Evolutionary conservation across 2,329 filamentous ascomycete species (phyloP).

Genomic region (Pseudocercospora eumusae): DNA sequence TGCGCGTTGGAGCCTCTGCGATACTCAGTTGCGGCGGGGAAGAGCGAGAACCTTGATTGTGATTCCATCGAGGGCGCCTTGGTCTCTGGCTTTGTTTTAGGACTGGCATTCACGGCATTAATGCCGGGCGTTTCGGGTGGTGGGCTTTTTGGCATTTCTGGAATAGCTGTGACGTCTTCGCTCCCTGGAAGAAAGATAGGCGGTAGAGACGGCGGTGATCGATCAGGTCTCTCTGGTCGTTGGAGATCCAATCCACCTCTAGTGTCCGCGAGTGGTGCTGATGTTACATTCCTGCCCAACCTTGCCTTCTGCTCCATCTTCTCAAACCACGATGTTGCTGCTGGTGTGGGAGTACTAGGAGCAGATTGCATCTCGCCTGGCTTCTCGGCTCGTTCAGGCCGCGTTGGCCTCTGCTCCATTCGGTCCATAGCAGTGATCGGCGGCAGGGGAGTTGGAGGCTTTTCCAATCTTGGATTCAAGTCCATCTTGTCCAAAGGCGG

Average conservation of each 20-base stretch:
- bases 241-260: not conserved
- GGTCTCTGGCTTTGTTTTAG: not conserved
- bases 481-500: conserved; percentile 10
- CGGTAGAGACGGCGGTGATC: not conserved
- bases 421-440: conserved; percentile 6
- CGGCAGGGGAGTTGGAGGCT: conserved; percentile 3
- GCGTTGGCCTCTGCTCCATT: conserved; percentile 3
- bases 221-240: not conserved
- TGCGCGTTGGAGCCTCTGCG: not conserved
- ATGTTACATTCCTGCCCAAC: conserved; percentile 1
- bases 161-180: conserved; percentile 1
- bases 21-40: not conserved
- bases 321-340: conserved; percentile 1
- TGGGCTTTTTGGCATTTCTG: conserved; percentile 1
- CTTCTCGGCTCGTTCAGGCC: conserved; percentile 2
- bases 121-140: not conserved
- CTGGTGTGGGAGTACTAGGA: conserved; percentile 4
- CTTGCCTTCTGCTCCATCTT: conserved; percentile 7
- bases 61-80: not conserved
- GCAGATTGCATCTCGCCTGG: conserved; percentile 6
- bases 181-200: not conserved
- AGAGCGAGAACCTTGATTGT: not conserved
- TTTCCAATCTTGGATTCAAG: conserved; percentile 2
- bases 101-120: conserved; percentile 1
- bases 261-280: not conserved